Base-by-base conservation (phyloP, 345 rosid genomes). In the Eucalyptus marginata region DNA sequence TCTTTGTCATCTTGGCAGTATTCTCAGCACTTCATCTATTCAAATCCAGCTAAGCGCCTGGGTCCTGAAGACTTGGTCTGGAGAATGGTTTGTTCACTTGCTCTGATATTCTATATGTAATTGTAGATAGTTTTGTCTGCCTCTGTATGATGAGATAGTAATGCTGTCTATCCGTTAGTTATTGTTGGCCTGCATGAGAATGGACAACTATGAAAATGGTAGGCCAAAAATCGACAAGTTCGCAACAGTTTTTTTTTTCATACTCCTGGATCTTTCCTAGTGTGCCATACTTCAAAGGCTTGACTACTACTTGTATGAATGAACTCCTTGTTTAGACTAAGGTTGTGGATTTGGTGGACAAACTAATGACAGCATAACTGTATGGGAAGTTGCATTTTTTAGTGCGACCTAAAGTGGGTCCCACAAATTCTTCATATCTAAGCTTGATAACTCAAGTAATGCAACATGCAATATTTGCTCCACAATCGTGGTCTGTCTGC, bases 31-130 rank as follows among this genome's bases (percentile, higher is more conserved):
- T 97, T 97, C 90, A 29, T 98, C 47, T 97, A 95, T 92, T 96
- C 99, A 86, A 95, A 90, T 92, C 99, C 99, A 89, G 99, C 99
- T 88, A 98, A 93, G 89, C 98, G 96, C 29, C 90, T 96, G 93
- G 99, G 99, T 90, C 98, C 99, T 10, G 99, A 98, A 93, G 99
- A 98, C 92, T 92, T 98, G 90, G 93, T 93, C 81, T 98, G 99
- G 99, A 94, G 97, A 94, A 96, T 98, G 99, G 98, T 98, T 88
- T 22, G 96, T 76, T 76, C 29, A 40, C 16, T 93, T 40, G 76
- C 90, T 87, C 25, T 89, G 86, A 79, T 16, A 47, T 54, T 24
- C 25, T 87, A 43, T 22, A 83, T 18, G 46, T 56, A 31, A 86
- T 20, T 49, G 56, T 46, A 86, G 8, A 15, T 50, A 20, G 59